Percentiles rank a stretch among this genome's conserved stretches.
Evolutionary conservation across 805 yeast genomes (phyloP).

Genomic region (Candida quercuum): DNA sequence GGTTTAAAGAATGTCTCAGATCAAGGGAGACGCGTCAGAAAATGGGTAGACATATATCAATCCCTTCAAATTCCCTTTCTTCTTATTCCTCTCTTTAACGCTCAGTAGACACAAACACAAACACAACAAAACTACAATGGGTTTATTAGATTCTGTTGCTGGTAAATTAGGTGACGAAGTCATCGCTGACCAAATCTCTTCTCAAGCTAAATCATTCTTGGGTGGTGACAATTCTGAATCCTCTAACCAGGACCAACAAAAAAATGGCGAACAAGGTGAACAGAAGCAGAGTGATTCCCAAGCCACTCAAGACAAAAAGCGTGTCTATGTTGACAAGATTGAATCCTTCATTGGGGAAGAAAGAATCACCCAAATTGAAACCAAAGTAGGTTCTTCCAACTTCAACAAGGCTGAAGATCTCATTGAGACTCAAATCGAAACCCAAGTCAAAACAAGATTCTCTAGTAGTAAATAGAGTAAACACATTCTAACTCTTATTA

Average conservation of each 20-base stretch:
- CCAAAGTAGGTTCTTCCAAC: constrained; percentile 27
- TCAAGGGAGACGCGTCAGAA: neutral
- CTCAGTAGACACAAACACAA: neutral
- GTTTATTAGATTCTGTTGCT: constrained; percentile 17
- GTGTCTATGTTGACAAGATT: constrained; percentile 24
- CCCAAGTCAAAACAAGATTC: too few relatives aligned
- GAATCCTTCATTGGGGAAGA: constrained; percentile 27
- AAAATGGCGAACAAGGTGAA: neutral
- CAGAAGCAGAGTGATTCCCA: neutral
- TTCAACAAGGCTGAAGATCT: constrained; percentile 24
- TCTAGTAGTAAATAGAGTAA: too few relatives aligned
- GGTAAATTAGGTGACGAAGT: constrained; percentile 15
- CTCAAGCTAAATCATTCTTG: constrained; percentile 10
- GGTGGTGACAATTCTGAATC: constrained; percentile 3
- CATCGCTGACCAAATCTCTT: constrained; percentile 8
- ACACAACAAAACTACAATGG: constrained; percentile 10
- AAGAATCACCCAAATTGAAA: constrained; percentile 22
- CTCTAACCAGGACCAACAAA: constrained; percentile 1
- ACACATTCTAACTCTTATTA: too few relatives aligned
- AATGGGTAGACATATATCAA: neutral
- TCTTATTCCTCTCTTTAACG: neutral
- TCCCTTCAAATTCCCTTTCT: neutral
- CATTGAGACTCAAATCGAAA: constrained; percentile 22
- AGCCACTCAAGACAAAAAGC: neutral
- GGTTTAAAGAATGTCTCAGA: too few relatives aligned